Conservation (phyloP, 306 rosid species). For the Sicyos edulis region DNA sequence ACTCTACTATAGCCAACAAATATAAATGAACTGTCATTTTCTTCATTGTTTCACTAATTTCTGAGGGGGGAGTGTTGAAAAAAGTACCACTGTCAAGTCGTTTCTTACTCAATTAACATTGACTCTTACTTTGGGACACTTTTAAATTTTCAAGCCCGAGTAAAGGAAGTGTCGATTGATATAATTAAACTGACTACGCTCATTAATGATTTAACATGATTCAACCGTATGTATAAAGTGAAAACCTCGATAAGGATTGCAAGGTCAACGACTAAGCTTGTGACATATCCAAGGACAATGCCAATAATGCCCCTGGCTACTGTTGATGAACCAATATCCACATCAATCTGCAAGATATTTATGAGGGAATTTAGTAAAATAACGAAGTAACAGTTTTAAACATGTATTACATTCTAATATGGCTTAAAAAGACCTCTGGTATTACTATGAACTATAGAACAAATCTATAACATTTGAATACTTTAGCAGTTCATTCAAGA, state of each 20-base stretch:
- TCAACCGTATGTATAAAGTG: constrained; percentile 17
- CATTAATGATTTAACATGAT: too few relatives aligned
- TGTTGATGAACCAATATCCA: constrained; percentile 92
- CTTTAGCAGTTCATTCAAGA: too few relatives aligned
- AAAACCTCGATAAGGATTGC: constrained; percentile 88
- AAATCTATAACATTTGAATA: too few relatives aligned
- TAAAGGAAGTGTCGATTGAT: too few relatives aligned
- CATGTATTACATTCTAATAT: too few relatives aligned
- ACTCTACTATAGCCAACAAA: neutral
- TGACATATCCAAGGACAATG: constrained; percentile 91
- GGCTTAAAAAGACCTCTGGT: too few relatives aligned
- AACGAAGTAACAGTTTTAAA: neutral
- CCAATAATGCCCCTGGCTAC: constrained; percentile 88
- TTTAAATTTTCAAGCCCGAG: too few relatives aligned
- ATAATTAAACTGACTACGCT: too few relatives aligned
- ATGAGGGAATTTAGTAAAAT: neutral
- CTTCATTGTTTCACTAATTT: neutral
- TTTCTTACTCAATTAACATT: too few relatives aligned
- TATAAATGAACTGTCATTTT: neutral
- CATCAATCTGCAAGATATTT: constrained; percentile 68
- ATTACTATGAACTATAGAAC: too few relatives aligned
- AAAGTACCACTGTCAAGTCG: too few relatives aligned
- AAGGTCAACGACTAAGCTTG: constrained; percentile 89
- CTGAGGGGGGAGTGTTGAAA: neutral
- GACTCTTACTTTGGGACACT: too few relatives aligned